phyloP scores from a whole-genome alignment of 2,329 filamentous ascomycete genomes.

The Polychaeton citri region DNA sequence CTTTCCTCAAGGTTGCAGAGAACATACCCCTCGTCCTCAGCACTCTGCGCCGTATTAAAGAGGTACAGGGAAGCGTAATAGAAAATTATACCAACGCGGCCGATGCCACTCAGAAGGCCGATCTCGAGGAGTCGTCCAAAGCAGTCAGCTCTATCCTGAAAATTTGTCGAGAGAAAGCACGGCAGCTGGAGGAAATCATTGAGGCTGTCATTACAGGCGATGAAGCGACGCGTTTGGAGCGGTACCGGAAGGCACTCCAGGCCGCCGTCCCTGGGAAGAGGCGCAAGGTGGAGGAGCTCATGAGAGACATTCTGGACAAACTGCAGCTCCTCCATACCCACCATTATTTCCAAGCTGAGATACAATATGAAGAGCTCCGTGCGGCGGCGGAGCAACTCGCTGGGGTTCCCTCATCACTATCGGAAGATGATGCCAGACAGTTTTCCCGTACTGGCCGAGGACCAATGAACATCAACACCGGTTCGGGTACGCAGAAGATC shows the following conservation, averaged over 20 bases:
- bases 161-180: not conserved
- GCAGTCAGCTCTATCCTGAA: not conserved
- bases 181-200: conserved; percentile 1
- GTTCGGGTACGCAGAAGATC: not conserved
- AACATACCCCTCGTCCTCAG: conserved; percentile 3
- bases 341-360: conserved; percentile 1
- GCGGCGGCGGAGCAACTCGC: not conserved
- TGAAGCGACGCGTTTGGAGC: conserved; percentile 1
- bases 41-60: not conserved
- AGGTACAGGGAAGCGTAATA: not conserved
- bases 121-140: not conserved
- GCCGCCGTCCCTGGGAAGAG: conserved; percentile 2
- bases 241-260: conserved; percentile 2
- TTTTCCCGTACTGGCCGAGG: not conserved
- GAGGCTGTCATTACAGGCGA: conserved; percentile 1
- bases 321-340: conserved; percentile 2
- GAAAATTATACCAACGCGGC: not conserved
- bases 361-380: not conserved
- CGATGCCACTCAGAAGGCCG: not conserved
- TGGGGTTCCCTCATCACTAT: not conserved
- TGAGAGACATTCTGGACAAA: conserved; percentile 1
- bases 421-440: not conserved
- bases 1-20: not conserved
- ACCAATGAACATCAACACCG: not conserved
- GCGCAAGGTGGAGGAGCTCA: conserved; percentile 1